Base-by-base conservation (phyloP, 371 early-diverging fungal genomes). In the Mucor plumbeus region DNA sequence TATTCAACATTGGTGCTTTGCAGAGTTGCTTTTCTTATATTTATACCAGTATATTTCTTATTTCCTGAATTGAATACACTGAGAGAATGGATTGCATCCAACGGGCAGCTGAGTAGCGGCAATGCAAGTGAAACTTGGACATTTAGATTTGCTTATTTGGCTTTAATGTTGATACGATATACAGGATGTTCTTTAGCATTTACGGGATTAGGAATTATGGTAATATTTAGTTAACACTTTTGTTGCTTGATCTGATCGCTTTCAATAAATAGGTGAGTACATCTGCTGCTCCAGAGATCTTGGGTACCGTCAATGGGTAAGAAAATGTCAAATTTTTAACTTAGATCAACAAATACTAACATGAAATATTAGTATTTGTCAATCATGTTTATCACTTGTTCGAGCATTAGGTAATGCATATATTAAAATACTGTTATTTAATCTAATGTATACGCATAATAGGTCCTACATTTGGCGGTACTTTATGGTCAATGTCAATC, bases 241-340 rank as follows among this genome's bases (percentile, higher is more conserved):
- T 26, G 26, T 26, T 43, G n/a, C 43, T 4, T 44, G 17, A 44
- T 44, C 44, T 44, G 4, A 44, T 7, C 44, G 4, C 0, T 5
- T 7, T 44, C 1, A 10, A 26, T 11, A 38, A 50, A 26, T 48
- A 85, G 85, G 69, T 87, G 53, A 89, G 81, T 55, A 89, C 88
- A 61, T 85, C 88, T 0, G 87, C 91, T 6, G 74, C 81, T 9
- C 63, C 79, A 13, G 81, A 79, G 33, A 69, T 83, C 11, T 77
- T 93, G 21, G 92, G 92, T 0, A 83, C 82, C 1, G 90, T 93
- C 13, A 91, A 92, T 59, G 91, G 91, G 78, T 77, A 73, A 65
- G 33, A 33, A 36, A 15, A 41, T 3, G 5, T 26, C 4, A 9
- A 26, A 26, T 26, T 26, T 26, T 26, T 3, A 26, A 26, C 3